Conservation (phyloP, 139 green algal genomes). For the Chlamydomonas incerta region DNA sequence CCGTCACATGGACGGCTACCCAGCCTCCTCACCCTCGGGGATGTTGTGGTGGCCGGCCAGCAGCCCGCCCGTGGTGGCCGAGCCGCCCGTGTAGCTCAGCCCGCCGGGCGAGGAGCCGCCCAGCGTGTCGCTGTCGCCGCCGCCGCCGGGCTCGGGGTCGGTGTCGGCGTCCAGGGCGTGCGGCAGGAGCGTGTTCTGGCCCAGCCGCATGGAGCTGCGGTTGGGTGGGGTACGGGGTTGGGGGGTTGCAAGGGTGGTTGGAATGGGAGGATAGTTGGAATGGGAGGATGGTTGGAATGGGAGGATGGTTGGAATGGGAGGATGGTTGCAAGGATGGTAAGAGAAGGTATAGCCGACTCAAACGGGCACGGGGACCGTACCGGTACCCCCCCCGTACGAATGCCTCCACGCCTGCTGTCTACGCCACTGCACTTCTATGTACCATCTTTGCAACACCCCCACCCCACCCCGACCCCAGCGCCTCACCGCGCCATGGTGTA, state of each 20-base stretch:
- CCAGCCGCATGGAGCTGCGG: slow-evolving; percentile 62
- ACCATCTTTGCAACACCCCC: too few species aligned
- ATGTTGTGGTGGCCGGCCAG: slow-evolving; percentile 16
- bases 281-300: too few species aligned
- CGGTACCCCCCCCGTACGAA: too few species aligned
- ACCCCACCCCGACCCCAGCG: not conserved
- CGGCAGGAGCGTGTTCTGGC: slow-evolving; percentile 61
- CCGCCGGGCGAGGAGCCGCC: not conserved
- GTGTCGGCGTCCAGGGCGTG: slow-evolving; percentile 68
- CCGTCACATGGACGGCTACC: too few species aligned
- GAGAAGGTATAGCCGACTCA: too few species aligned
- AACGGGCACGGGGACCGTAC: too few species aligned
- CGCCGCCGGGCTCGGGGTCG: not conserved
- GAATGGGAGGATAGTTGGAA: too few species aligned
- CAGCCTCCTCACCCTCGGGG: slow-evolving; percentile 8
- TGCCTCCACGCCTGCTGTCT: too few species aligned
- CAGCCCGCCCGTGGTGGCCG: not conserved
- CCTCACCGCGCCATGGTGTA: slow-evolving; percentile 39
- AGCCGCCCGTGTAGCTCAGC: not conserved
- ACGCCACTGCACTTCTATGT: too few species aligned
- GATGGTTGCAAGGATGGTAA: too few species aligned
- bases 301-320: too few species aligned
- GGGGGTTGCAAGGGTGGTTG: too few species aligned
- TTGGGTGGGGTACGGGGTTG: not conserved
- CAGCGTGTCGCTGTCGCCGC: slow-evolving; percentile 1